Base-by-base conservation (phyloP, 257 asterid species). In the Sherardia arvensis region DNA sequence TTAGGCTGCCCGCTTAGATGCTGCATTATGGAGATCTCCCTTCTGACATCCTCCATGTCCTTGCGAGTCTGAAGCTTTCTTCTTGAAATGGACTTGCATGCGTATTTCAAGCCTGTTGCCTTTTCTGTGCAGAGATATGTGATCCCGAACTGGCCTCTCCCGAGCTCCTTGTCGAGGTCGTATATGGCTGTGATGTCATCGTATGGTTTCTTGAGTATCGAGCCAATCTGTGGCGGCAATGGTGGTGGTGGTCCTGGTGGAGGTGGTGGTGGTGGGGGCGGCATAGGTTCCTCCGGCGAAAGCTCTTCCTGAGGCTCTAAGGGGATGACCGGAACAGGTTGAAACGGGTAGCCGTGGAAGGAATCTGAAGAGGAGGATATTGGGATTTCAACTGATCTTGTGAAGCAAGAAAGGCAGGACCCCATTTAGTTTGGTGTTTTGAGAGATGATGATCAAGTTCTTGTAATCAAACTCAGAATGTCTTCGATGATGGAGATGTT, bases 321-420 rank as follows among this genome's bases (percentile, higher is more conserved):
- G 21, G 69, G 15, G 47, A 36, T 15, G 43, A 63, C 64, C 26
- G 74, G 73, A 48, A 25, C 27, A 27, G 66, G 74, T 21, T 15
- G 61, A 65, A 63, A 30, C 17, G 23, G 69, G 10, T 65, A 71
- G 8, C 1, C 74, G n/a, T 70, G 72, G 15, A 83, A 36, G 22
- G 84, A 66, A n/a, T 76, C 79, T 28, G 85, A 20, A 66, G 88
- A 60, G 51, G 87, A 73, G 11, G 84, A 64, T 60, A 84, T 84
- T 65, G 92, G 93, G 27, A 85, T 80, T 9, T 87, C 79, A 10
- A 74, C 69, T 32, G 81, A 64, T 45, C 81, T 83, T 62, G 95
- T 65, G 75, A 66, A 80, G 59, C 71, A 80, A 55, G 96, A 85
- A 77, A 62, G 80, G 40, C 94, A 85, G 9, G 49, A 70, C 53